Evolutionary conservation across 148 eudicot genomes (phyloP).

Genomic region (Amaranthus hypochondriacus): DNA sequence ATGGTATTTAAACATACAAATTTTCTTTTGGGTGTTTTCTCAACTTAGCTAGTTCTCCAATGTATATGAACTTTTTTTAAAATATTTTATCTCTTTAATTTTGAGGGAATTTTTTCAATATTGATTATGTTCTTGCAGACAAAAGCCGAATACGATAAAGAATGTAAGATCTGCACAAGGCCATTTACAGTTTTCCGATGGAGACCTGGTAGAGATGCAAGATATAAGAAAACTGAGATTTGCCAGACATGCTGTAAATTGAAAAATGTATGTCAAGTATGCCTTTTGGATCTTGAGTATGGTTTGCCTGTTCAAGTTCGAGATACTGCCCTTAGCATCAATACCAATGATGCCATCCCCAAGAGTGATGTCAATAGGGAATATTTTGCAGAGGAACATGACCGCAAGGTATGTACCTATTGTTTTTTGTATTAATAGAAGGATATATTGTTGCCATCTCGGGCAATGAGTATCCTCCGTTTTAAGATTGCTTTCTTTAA

Average conservation of each 20-base stretch:
- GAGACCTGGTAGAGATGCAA: slow-evolving; percentile 99
- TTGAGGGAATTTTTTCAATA: background rate
- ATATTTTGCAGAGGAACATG: slow-evolving; percentile 95
- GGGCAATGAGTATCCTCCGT: too few species aligned
- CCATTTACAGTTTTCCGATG: slow-evolving; percentile 97
- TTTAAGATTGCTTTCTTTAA: too few species aligned
- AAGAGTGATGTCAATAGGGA: slow-evolving; percentile 97
- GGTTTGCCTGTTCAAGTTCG: slow-evolving; percentile 97
- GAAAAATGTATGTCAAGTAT: slow-evolving; percentile 96
- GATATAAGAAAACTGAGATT: slow-evolving; percentile 82
- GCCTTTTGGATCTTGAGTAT: slow-evolving; percentile 95
- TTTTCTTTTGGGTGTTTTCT: too few species aligned
- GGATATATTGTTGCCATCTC: background rate
- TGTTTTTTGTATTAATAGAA: background rate
- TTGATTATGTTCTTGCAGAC: slow-evolving; percentile 42
- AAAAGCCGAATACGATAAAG: slow-evolving; percentile 81
- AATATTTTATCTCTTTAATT: too few species aligned
- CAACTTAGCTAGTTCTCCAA: too few species aligned
- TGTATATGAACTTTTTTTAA: too few species aligned
- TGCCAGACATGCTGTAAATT: slow-evolving; percentile 93
- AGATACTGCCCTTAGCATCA: slow-evolving; percentile 87
- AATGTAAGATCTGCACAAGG: slow-evolving; percentile 91
- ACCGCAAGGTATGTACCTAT: slow-evolving; percentile 67
- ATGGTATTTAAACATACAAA: too few species aligned
- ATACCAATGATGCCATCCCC: slow-evolving; percentile 88